Evolutionary conservation across 2,329 filamentous ascomycete species (phyloP).

Genomic region (Ascochyta pisi): DNA sequence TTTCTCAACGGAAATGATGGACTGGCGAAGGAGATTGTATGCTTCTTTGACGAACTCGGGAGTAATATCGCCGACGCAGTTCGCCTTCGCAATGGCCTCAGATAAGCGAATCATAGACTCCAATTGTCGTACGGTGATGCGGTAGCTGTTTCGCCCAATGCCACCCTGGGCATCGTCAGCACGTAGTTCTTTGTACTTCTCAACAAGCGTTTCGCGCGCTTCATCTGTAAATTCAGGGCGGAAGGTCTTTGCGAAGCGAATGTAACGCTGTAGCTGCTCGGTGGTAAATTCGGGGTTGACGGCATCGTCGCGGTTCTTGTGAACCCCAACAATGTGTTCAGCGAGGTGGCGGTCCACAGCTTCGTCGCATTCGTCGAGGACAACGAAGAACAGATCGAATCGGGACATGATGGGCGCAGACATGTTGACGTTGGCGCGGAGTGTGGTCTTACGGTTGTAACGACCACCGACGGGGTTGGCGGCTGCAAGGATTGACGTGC

Average conservation of each 20-base stretch:
- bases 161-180: slow-evolving; percentile 94
- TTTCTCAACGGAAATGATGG: slow-evolving; percentile 97
- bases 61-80: slow-evolving; percentile 90
- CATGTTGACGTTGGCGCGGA: slow-evolving; percentile 97
- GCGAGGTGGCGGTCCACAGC: slow-evolving; percentile 87
- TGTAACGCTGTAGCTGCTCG: slow-evolving; percentile 95
- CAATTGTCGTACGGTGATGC: slow-evolving; percentile 94
- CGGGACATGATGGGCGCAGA: slow-evolving; percentile 98
- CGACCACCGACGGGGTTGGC: slow-evolving; percentile 95
- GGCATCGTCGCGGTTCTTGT: slow-evolving; percentile 90
- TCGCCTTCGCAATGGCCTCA: slow-evolving; percentile 98
- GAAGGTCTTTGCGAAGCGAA: slow-evolving; percentile 94
- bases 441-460: slow-evolving; percentile 95
- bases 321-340: slow-evolving; percentile 91
- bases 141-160: slow-evolving; percentile 91
- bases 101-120: slow-evolving; percentile 95
- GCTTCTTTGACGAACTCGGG: slow-evolving; percentile 88
- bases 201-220: slow-evolving; percentile 82
- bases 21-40: slow-evolving; percentile 87
- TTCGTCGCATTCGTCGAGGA: slow-evolving; percentile 96
- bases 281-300: slow-evolving; percentile 94
- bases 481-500: slow-evolving; percentile 92
- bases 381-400: slow-evolving; percentile 98
- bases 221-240: slow-evolving; percentile 89
- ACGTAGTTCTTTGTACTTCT: slow-evolving; percentile 94